phyloP scores from a whole-genome alignment of 495 filamentous ascomycete species.

The Aspergillus carlsbadensis region DNA sequence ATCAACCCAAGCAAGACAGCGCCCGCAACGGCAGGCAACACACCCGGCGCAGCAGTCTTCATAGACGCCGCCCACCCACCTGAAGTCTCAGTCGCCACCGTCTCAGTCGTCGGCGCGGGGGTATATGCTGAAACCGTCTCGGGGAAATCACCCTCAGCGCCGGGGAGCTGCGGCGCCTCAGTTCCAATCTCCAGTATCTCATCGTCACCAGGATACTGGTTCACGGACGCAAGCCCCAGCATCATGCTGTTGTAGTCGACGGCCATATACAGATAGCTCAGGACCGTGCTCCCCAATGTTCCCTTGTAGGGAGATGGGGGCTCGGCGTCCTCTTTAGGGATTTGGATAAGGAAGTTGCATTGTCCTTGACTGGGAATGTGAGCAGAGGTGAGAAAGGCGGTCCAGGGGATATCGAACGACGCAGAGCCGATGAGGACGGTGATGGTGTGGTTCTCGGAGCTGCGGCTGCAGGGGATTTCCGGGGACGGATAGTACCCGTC shows the following conservation, averaged over 20 bases:
- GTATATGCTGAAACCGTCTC: constrained; percentile 4
- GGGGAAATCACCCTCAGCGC: constrained; percentile 1
- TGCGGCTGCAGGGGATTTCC: constrained; percentile 5
- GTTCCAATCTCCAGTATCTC: constrained; percentile 8
- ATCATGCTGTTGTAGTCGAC: constrained; percentile 12
- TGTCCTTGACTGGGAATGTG: background rate
- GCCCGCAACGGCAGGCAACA: constrained; percentile 1
- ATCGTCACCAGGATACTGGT: background rate
- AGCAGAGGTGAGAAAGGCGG: background rate
- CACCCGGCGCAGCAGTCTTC: constrained; percentile 4
- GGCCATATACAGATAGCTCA: constrained; percentile 5
- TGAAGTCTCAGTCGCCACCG: constrained; percentile 2
- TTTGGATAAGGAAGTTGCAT: background rate
- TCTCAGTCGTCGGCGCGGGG: constrained; percentile 5
- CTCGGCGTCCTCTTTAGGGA: background rate
- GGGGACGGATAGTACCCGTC: constrained; percentile 4
- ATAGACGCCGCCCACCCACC: constrained; percentile 1
- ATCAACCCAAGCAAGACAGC: constrained; percentile 1
- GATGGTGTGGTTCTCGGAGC: constrained; percentile 7
- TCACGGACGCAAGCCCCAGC: constrained; percentile 1
- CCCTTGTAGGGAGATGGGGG: background rate
- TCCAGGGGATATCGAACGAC: constrained; percentile 7
- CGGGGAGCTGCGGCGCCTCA: constrained; percentile 1
- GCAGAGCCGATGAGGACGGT: constrained; percentile 6
- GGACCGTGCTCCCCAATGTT: background rate